phyloP scores from a whole-genome alignment of 192 early-diverging fungal genomes.

The Lobosporangium transversale region DNA sequence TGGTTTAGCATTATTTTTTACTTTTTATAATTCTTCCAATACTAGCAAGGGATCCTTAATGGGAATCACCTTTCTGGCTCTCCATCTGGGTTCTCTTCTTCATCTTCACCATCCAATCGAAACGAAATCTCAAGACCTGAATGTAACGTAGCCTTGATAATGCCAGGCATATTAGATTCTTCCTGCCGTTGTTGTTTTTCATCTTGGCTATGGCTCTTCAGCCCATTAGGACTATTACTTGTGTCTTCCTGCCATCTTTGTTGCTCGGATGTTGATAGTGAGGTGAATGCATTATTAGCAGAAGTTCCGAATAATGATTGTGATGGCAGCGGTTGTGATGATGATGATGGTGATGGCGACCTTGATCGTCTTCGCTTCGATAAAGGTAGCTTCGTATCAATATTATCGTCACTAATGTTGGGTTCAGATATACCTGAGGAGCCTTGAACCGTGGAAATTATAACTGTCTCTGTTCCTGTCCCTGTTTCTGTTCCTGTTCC shows the following conservation, averaged over 20 bases:
- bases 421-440: neutral
- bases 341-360: neutral
- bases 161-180: neutral
- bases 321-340: neutral
- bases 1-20: neutral
- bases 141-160: conserved; percentile 23
- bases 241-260: neutral
- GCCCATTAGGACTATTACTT: neutral
- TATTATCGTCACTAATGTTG: neutral
- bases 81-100: conserved; percentile 15
- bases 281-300: too few relatives aligned
- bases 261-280: too few relatives aligned
- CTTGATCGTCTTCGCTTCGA: conserved; percentile 1
- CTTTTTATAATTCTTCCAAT: neutral
- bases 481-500: neutral
- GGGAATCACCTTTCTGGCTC: conserved; percentile 14
- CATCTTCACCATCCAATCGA: conserved; percentile 24
- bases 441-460: neutral
- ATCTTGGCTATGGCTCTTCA: neutral
- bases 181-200: neutral
- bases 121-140: conserved; percentile 34
- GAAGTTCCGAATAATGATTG: too few relatives aligned
- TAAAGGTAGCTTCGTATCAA: neutral
- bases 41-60: conserved; percentile 1
- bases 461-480: too few relatives aligned